phyloP scores from a whole-genome alignment of 768 basidiomycete species.

The Pholiota conissans region DNA sequence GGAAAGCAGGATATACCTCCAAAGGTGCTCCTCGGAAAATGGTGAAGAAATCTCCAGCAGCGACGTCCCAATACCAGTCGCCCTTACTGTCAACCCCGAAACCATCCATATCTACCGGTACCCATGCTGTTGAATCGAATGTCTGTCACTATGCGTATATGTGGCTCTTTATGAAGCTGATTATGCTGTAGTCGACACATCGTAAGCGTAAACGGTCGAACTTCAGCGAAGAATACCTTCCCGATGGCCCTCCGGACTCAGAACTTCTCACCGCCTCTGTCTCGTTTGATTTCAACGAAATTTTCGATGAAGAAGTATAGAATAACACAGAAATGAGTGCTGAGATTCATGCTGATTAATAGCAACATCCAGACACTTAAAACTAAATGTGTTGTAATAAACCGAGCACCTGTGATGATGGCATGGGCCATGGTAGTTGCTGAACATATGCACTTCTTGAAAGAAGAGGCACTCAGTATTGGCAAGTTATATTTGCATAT shows the following conservation, averaged over 20 bases:
- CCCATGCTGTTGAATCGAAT: slow-evolving; percentile 26
- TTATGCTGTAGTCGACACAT: neutral
- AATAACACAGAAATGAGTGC: neutral
- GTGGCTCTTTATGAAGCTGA: neutral
- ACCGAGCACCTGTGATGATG: slow-evolving; percentile 93
- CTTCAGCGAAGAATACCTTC: slow-evolving; percentile 59
- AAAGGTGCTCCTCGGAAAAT: slow-evolving; percentile 22
- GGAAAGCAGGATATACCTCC: slow-evolving; percentile 59
- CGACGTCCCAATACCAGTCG: slow-evolving; percentile 11
- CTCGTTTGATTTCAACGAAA: slow-evolving; percentile 70
- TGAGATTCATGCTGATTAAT: neutral
- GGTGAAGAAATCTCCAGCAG: slow-evolving; percentile 8
- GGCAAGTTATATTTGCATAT: slow-evolving; percentile 40
- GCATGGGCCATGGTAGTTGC: slow-evolving; percentile 91
- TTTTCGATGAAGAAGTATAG: slow-evolving; percentile 68
- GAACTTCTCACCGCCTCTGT: slow-evolving; percentile 39
- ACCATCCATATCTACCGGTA: slow-evolving; percentile 17
- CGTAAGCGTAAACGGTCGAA: slow-evolving; percentile 32
- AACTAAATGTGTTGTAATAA: slow-evolving; percentile 66
- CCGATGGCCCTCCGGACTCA: slow-evolving; percentile 50
- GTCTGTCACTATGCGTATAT: slow-evolving; percentile 21
- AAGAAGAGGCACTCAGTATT: slow-evolving; percentile 90
- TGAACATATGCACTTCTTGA: slow-evolving; percentile 81
- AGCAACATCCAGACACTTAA: slow-evolving; percentile 49
- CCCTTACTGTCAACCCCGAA: slow-evolving; percentile 7